Conservation (phyloP, 2,329 filamentous ascomycete genomes). For the Phaeophleospora eucalypticola region DNA sequence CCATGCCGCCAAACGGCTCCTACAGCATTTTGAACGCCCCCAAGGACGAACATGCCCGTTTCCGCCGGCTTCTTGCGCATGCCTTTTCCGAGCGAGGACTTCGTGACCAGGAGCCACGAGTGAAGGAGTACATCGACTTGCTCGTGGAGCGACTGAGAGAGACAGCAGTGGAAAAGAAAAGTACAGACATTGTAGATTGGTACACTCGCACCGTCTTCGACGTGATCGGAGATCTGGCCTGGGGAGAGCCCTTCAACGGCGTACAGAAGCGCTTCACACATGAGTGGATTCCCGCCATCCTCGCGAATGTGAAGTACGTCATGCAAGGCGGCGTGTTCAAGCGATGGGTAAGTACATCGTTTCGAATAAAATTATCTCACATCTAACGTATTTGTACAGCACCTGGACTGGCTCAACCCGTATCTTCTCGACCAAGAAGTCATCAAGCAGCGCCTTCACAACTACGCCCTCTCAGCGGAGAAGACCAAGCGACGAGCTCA, state of each 20-base stretch:
- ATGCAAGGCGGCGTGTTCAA: conserved; percentile 2
- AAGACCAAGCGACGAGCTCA: conserved; percentile 10
- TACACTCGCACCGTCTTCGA: conserved; percentile 27
- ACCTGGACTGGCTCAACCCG: conserved; percentile 3
- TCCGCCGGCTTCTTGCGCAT: conserved; percentile 15
- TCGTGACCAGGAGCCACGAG: conserved; percentile 34
- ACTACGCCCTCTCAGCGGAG: conserved; percentile 18
- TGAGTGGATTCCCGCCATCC: conserved; percentile 31
- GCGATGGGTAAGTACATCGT: conserved; percentile 1
- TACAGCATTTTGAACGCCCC: conserved; percentile 12
- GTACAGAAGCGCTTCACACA: conserved; percentile 28
- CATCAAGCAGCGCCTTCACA: conserved; percentile 9
- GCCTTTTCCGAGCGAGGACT: conserved; percentile 31
- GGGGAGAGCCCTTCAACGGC: conserved; percentile 26
- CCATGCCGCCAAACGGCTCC: conserved; percentile 31
- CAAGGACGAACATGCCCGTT: conserved; percentile 10
- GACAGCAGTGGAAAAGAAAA: conserved; percentile 12
- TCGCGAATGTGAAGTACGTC: conserved; percentile 25
- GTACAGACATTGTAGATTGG: conserved; percentile 25
- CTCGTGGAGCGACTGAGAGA: conserved; percentile 28
- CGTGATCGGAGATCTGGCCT: conserved; percentile 27
- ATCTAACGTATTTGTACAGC: not conserved
- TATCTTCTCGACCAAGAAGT: conserved; percentile 8
- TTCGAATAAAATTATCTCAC: not conserved
- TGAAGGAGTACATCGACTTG: conserved; percentile 38